Evolutionary conservation across 768 basidiomycete species (phyloP), one percentile per base, ranked within the genome.

Genomic region (Russula sp.): DNA sequence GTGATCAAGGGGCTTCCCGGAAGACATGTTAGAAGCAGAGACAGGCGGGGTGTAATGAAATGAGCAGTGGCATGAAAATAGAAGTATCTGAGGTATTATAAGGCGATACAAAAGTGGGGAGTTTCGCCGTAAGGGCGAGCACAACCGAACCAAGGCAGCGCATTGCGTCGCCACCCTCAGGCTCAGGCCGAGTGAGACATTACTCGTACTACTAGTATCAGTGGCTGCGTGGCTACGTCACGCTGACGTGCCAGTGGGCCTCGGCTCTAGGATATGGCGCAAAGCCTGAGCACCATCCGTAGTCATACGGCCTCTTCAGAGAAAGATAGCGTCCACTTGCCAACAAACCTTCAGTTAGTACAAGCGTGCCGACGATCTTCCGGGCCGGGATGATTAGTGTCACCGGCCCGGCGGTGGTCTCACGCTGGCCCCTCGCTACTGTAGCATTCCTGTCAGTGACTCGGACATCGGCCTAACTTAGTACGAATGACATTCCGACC

Each of bases 1-100:
- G 39, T 70, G 70, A 48, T 66, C 58, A 14, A 61, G 10, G 45
- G 65, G 10, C 34, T 64, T 62, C 13, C 57, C 27, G 47, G 27
- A 53, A 44, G 51, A 54, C 61, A 59, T 56, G 32, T 20, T 16
- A 9, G 56, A 42, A 13, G 53, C 47, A 16, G 63, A 27, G 6
- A 34, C 37, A 9, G 51, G 51, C 5, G 39, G 27, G 40, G 18
- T 14, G 27, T 63, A 59, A 13, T 66, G 56, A n/a, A 60, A 55
- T 37, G 61, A 59, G 10, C 66, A 67, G 49, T 52, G 52, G 8
- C 59, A 64, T 16, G 31, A 50, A 16, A 53, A 40, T 9, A 27
- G 34, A 31, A 42, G 35, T 11, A 40, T 48, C 34, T 45, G 49
- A 27, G 42, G 50, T 14, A 47, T 31, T 31, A 50, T 40, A 59